phyloP scores from a whole-genome alignment of 805 yeast species.

The Cyberlindnera maritima region DNA sequence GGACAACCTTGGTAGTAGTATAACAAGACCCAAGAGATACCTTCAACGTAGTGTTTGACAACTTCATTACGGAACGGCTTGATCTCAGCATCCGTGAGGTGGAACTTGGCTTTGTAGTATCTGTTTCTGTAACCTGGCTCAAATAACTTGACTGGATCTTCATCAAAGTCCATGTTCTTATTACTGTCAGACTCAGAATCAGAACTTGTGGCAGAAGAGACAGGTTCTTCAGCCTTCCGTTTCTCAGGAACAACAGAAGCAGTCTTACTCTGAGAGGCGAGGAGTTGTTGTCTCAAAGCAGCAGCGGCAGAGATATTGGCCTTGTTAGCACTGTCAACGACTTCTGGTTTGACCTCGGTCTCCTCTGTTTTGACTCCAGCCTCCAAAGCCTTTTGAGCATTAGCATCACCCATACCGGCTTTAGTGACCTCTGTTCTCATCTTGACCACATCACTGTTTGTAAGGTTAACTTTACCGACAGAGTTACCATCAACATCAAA shows the following conservation, averaged over 20 bases:
- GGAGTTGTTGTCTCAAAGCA: conserved; percentile 35
- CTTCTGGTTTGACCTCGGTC: conserved; percentile 19
- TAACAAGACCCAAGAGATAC: conserved; percentile 92
- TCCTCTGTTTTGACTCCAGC: background rate
- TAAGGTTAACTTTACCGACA: conserved; percentile 64
- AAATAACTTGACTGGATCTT: conserved; percentile 61
- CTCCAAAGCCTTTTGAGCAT: conserved; percentile 28
- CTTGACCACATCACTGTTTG: conserved; percentile 69
- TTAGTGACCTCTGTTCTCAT: conserved; percentile 54
- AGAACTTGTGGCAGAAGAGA: conserved; percentile 1
- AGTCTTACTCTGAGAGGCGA: conserved; percentile 25
- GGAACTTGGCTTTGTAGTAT: conserved; percentile 77
- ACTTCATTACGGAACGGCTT: conserved; percentile 54
- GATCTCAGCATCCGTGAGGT: conserved; percentile 51
- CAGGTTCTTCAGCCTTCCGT: conserved; percentile 18
- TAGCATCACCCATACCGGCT: conserved; percentile 26
- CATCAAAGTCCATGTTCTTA: conserved; percentile 37
- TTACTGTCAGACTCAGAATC: conserved; percentile 23
- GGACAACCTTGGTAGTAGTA: conserved; percentile 98
- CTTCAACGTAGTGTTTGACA: conserved; percentile 79
- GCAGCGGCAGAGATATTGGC: conserved; percentile 47
- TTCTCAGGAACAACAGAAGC: conserved; percentile 22
- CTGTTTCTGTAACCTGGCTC: conserved; percentile 86
- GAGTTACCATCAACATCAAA: conserved; percentile 72
- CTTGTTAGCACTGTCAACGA: conserved; percentile 31